phyloP scores from a whole-genome alignment of 2,329 filamentous ascomycete genomes.

The Hyphodiscus sp. region DNA sequence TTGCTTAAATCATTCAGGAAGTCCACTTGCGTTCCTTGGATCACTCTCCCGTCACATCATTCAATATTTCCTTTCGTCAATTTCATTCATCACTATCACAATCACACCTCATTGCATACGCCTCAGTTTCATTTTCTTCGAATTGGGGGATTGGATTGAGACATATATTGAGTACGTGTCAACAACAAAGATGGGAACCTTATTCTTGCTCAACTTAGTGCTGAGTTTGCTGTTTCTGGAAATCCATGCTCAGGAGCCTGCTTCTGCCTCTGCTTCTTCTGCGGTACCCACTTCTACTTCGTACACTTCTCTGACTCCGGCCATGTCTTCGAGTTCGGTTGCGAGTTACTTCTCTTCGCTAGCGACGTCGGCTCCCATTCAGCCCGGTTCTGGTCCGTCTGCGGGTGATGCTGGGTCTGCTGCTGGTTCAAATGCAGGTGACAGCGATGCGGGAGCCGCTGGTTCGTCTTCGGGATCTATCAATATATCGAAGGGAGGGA shows the following conservation, averaged over 20 bases:
- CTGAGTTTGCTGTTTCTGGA: background rate
- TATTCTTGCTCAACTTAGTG: constrained; percentile 16
- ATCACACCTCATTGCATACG: background rate
- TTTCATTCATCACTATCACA: constrained; percentile 16
- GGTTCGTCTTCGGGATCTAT: constrained; percentile 55
- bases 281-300: constrained; percentile 10
- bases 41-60: constrained; percentile 7
- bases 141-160: background rate
- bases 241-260: background rate
- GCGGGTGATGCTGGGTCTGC: constrained; percentile 30
- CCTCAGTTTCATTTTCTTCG: background rate
- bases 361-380: constrained; percentile 24
- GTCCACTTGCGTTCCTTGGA: constrained; percentile 2
- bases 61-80: constrained; percentile 2
- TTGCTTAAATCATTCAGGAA: constrained; percentile 16
- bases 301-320: constrained; percentile 23
- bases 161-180: background rate
- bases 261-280: constrained; percentile 9
- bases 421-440: constrained; percentile 34
- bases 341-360: constrained; percentile 25
- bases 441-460: constrained; percentile 57
- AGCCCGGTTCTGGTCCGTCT: constrained; percentile 24
- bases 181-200: constrained; percentile 20
- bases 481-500: constrained; percentile 58
- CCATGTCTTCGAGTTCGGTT: constrained; percentile 29